Percentiles rank a stretch among this genome's conserved stretches.
These are phyloP conservation scores for Lyophyllum semitale DNA, from an alignment of 768 basidiomycete species.

Conservation along the genomic window DNA sequence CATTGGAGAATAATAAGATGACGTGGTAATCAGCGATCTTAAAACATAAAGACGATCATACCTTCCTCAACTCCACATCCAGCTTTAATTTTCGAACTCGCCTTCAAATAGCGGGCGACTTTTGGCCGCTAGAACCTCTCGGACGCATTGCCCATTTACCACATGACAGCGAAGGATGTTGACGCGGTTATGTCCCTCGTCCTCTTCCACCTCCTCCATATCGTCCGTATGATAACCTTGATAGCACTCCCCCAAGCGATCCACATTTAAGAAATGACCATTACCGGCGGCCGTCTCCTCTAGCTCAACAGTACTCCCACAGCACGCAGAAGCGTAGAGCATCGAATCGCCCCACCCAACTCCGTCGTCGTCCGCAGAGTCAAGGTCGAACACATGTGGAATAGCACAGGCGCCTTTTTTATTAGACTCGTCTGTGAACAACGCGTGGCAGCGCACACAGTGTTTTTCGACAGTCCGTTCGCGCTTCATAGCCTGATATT, in stretches of 20 bases:
- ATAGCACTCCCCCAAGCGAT: constrained; percentile 1
- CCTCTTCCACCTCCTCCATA: constrained; percentile 7
- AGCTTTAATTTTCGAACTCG: neutral
- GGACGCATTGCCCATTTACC: constrained; percentile 3
- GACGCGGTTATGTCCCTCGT: constrained; percentile 9
- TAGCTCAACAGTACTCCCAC: neutral
- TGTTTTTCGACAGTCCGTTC: constrained; percentile 5
- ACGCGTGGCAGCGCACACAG: constrained; percentile 15
- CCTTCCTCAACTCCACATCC: neutral
- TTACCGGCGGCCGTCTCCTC: neutral
- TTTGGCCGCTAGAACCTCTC: constrained; percentile 1
- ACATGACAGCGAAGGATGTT: constrained; percentile 8
- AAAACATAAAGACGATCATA: neutral
- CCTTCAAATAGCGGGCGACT: too few relatives aligned
- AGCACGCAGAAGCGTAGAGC: constrained; percentile 5
- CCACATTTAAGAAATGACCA: neutral
- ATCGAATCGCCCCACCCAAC: neutral
- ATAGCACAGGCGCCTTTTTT: constrained; percentile 7
- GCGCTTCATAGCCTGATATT: constrained; percentile 5
- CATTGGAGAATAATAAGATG: too few relatives aligned
- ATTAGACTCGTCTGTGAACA: constrained; percentile 12
- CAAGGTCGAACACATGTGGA: constrained; percentile 11
- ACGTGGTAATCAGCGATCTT: too few relatives aligned
- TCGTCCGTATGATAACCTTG: constrained; percentile 17
- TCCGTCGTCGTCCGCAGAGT: neutral